phyloP scores from a whole-genome alignment of 2,329 filamentous ascomycete genomes.

The Ceratocystiopsis minuta region DNA sequence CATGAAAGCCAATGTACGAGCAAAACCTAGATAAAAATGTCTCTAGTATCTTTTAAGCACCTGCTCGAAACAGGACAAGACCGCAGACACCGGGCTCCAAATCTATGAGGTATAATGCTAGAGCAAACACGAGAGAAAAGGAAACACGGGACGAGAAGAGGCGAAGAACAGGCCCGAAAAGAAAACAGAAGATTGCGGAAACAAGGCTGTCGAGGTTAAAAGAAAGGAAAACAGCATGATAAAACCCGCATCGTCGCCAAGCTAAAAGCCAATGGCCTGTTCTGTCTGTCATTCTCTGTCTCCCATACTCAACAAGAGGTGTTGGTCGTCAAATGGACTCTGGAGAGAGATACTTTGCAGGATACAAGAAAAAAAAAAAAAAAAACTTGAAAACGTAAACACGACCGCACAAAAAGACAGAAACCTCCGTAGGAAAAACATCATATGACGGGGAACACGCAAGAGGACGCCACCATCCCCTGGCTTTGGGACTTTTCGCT shows the following conservation, averaged over 20 bases:
- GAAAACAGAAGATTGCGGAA: neutral
- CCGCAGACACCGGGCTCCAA: conserved; percentile 4
- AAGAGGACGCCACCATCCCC: no score
- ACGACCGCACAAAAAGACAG: neutral
- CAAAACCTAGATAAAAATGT: neutral
- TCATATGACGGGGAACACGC: no score
- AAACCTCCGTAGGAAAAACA: no score
- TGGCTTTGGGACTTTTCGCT: no score
- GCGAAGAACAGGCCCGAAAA: neutral
- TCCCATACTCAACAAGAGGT: neutral
- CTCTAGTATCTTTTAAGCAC: neutral
- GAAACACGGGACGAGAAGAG: neutral
- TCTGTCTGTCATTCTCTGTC: neutral
- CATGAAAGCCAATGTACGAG: no score
- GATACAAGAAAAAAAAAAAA: neutral
- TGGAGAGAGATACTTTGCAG: no score
- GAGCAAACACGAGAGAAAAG: conserved; percentile 3
- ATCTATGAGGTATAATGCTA: conserved; percentile 7
- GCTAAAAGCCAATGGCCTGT: neutral
- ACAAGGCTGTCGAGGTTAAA: no score
- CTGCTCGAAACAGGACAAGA: neutral
- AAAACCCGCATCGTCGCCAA: no score
- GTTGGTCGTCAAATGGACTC: no score
- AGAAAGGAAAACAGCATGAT: neutral
- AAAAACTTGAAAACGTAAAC: neutral